Evolutionary conservation across 169 alveolate genomes (phyloP).

Genomic region (Eimeria maxima): DNA sequence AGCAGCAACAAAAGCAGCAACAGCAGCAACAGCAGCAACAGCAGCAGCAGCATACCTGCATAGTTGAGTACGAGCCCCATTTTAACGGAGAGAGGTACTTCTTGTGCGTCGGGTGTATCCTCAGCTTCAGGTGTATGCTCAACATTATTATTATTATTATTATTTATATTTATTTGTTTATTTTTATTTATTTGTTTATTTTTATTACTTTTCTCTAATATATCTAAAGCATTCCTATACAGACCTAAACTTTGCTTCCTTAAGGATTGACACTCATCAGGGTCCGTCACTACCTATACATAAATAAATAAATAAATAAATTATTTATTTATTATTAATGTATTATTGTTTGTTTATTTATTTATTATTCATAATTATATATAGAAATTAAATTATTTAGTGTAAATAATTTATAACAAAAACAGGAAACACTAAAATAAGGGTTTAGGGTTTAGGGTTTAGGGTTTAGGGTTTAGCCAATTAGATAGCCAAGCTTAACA

Average conservation of each 20-base stretch:
- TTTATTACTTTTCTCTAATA: neutral
- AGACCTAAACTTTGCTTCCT: neutral
- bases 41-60: neutral
- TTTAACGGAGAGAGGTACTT: neutral
- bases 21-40: constrained; percentile 10
- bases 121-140: neutral
- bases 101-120: neutral
- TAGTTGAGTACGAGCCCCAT: constrained; percentile 13
- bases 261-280: neutral
- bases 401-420: too few species aligned
- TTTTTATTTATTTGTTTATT: too few species aligned
- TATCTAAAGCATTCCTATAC: neutral
- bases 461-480: constrained; percentile 33
- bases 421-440: neutral
- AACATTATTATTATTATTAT: too few species aligned
- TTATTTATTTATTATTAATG: too few species aligned
- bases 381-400: too few species aligned
- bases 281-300: neutral
- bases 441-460: neutral
- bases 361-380: too few species aligned
- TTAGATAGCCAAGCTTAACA: neutral
- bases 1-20: neutral
- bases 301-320: neutral
- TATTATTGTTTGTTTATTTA: too few species aligned
- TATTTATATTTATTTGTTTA: neutral